Evolutionary conservation across 768 basidiomycete species (phyloP).

Genomic region (Lepiota venenata): DNA sequence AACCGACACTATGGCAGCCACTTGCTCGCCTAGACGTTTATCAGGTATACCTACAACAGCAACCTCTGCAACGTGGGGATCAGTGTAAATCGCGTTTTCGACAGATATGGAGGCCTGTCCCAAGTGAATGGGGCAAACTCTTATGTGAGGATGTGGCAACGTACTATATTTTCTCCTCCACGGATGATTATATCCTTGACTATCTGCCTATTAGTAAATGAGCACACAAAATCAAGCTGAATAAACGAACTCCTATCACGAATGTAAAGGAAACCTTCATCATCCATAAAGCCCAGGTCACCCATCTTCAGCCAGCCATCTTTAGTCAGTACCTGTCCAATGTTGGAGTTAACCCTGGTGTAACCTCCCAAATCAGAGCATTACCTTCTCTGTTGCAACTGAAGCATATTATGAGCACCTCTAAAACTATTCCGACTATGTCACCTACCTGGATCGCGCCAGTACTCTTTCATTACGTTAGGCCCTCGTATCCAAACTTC

Average conservation of each 20-base stretch:
- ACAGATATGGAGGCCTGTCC: slow-evolving; percentile 42
- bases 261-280: slow-evolving; percentile 50
- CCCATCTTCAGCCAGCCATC: slow-evolving; percentile 51
- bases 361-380: no score
- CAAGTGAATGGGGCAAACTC: background rate
- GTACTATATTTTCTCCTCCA: slow-evolving; percentile 53
- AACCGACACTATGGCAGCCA: slow-evolving; percentile 40
- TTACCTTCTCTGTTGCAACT: slow-evolving; percentile 26
- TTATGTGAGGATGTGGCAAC: slow-evolving; percentile 11
- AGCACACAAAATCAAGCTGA: background rate
- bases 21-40: slow-evolving; percentile 43
- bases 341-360: background rate
- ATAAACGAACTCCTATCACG: slow-evolving; percentile 35
- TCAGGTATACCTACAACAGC: slow-evolving; percentile 52
- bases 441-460: slow-evolving; percentile 41
- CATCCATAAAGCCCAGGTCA: slow-evolving; percentile 40
- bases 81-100: slow-evolving; percentile 49
- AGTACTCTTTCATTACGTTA: slow-evolving; percentile 51
- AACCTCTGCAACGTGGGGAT: slow-evolving; percentile 40
- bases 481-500: slow-evolving; percentile 46
- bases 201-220: slow-evolving; percentile 10
- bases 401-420: background rate
- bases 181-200: slow-evolving; percentile 55
- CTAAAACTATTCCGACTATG: background rate
- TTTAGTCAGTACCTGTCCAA: slow-evolving; percentile 24